A percentile compares a stretch with the other conserved stretches of the same genome.
These are phyloP conservation scores for Bondarzewia mesenterica DNA, from an alignment of 1,284 basidiomycete species.

Conservation along the genomic window DNA sequence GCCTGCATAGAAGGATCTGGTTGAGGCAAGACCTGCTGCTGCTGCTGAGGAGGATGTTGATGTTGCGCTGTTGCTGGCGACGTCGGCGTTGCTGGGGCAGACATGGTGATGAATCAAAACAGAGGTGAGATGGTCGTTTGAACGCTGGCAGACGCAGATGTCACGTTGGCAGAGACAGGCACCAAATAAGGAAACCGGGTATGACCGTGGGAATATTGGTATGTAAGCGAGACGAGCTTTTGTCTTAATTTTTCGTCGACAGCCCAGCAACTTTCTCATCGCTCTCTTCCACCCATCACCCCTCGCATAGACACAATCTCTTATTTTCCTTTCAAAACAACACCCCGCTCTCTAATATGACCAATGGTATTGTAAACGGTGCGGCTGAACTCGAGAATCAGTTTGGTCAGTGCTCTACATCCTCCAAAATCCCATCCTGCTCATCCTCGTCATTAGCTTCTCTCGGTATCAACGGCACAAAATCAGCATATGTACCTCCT, in stretches of 20 bases:
- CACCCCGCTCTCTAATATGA: constrained; percentile 54
- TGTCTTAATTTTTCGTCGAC: background rate
- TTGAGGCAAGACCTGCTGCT: constrained; percentile 34
- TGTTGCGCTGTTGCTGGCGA: constrained; percentile 23
- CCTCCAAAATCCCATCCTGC: constrained; percentile 9
- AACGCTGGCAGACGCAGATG: too few species aligned
- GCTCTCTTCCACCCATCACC: constrained; percentile 19
- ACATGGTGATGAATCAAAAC: background rate
- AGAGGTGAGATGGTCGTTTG: too few species aligned
- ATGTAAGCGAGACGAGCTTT: too few species aligned
- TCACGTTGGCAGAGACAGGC: constrained; percentile 6
- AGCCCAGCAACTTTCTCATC: background rate
- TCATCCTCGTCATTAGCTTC: constrained; percentile 34
- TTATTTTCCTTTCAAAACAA: constrained; percentile 15
- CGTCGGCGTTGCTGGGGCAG: constrained; percentile 4
- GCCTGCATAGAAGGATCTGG: constrained; percentile 67
- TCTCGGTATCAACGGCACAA: constrained; percentile 63
- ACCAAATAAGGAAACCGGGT: too few species aligned
- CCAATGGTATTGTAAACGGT: constrained; percentile 81
- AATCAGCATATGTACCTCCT: constrained; percentile 89
- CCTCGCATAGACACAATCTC: constrained; percentile 20
- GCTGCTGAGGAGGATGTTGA: constrained; percentile 25
- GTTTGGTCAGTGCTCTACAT: constrained; percentile 53
- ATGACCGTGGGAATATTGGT: too few species aligned
- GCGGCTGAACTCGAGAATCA: constrained; percentile 72